Conservation (phyloP, 345 rosid species). For the Rhizophora mangle region DNA sequence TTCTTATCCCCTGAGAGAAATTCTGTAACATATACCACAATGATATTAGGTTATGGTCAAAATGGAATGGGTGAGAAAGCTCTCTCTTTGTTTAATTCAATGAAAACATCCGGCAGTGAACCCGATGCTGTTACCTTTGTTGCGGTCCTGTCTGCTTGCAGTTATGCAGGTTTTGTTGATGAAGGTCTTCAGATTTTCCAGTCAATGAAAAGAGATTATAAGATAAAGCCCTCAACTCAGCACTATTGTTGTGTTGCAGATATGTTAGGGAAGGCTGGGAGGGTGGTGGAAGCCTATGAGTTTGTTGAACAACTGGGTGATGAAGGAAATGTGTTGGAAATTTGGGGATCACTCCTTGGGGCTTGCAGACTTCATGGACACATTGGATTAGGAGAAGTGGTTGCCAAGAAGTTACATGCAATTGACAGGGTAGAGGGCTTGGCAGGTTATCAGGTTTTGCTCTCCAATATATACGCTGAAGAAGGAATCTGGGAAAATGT, state of each 20-base stretch:
- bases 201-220: slow-evolving; percentile 54
- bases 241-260: slow-evolving; percentile 80
- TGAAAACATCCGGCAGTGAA: slow-evolving; percentile 44
- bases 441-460: slow-evolving; percentile 75
- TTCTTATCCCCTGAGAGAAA: slow-evolving; percentile 46
- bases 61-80: slow-evolving; percentile 82
- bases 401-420: slow-evolving; percentile 52
- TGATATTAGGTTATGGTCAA: slow-evolving; percentile 83
- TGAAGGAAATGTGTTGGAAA: slow-evolving; percentile 57
- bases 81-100: slow-evolving; percentile 64
- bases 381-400: slow-evolving; percentile 58
- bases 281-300: slow-evolving; percentile 72
- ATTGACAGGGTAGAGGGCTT: slow-evolving; percentile 36
- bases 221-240: slow-evolving; percentile 58
- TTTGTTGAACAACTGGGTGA: slow-evolving; percentile 67
- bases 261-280: slow-evolving; percentile 86
- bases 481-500: slow-evolving; percentile 72
- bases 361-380: slow-evolving; percentile 70
- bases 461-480: slow-evolving; percentile 80
- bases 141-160: slow-evolving; percentile 81
- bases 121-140: slow-evolving; percentile 77
- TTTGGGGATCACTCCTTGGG: slow-evolving; percentile 86
- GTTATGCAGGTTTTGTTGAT: slow-evolving; percentile 69
- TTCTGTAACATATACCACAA: slow-evolving; percentile 73
- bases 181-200: slow-evolving; percentile 69